Conservation (phyloP, 2,329 filamentous ascomycete genomes). For the Xylariales sp. region DNA sequence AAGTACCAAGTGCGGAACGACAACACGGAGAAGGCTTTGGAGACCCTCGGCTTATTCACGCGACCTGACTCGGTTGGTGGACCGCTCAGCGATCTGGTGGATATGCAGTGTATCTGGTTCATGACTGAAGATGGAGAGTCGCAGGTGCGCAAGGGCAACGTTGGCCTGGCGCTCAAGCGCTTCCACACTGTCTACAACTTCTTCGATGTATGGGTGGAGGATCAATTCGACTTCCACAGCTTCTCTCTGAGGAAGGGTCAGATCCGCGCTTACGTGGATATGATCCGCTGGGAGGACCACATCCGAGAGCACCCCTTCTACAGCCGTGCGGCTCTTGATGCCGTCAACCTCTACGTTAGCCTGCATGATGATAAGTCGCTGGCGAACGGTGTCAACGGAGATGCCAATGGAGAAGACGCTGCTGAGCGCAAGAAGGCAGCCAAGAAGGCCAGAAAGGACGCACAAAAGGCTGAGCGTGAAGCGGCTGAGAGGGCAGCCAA, state of each 20-base stretch:
- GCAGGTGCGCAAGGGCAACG: constrained; percentile 75
- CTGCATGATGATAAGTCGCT: constrained; percentile 72
- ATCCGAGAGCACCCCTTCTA: constrained; percentile 92
- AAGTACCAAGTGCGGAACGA: constrained; percentile 96
- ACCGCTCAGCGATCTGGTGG: constrained; percentile 82
- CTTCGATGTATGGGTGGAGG: constrained; percentile 96
- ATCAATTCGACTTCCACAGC: constrained; percentile 97
- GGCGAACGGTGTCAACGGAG: constrained; percentile 59
- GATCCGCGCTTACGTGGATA: constrained; percentile 90
- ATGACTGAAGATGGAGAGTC: constrained; percentile 92
- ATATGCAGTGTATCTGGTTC: constrained; percentile 99
- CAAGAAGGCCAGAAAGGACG: constrained; percentile 86
- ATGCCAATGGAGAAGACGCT: constrained; percentile 47
- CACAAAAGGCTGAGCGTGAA: constrained; percentile 68
- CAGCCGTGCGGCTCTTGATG: constrained; percentile 74
- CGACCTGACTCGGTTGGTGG: constrained; percentile 85
- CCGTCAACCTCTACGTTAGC: constrained; percentile 74
- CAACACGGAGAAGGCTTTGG: constrained; percentile 78
- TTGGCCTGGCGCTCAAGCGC: constrained; percentile 84
- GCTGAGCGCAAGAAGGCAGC: constrained; percentile 79
- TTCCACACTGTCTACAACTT: constrained; percentile 87
- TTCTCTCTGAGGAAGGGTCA: constrained; percentile 97
- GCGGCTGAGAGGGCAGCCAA: constrained; percentile 75
- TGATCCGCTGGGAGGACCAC: constrained; percentile 93
- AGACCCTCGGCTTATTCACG: constrained; percentile 92